Evolutionary conservation across 2,329 filamentous ascomycete genomes (phyloP), one percentile per base, ranked within the genome.

Genomic region (Tothia fuscella): DNA sequence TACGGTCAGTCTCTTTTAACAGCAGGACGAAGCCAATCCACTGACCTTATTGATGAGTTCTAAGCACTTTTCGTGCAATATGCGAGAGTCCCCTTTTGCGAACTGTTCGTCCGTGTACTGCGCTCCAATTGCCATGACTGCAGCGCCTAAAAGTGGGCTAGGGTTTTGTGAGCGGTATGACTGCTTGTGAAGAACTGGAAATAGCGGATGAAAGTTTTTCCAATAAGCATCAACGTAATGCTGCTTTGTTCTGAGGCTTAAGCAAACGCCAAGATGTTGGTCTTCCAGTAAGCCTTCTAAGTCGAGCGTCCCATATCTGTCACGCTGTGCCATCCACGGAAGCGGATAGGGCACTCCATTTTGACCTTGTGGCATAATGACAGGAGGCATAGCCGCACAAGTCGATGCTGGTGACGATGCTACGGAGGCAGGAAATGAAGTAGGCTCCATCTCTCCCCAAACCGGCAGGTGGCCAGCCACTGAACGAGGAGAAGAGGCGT

Each of bases 91-190:
- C 6, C 49, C 49, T 31, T 56, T 56, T 26, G 59, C 56, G 36
- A 50, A 50, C 30, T 55, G 47, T 31, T 59, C 52, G 39, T 52
- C 53, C 34, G 58, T 56, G 33, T 61, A 60, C 35, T 66, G 60
- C 4, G 58, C 61, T 25, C 64, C 64, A 20, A 67, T 54, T 4
- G 64, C 60, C 31, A 66, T 51, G 52, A 68, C 63, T n/a, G 63
- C 58, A 19, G 63, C 61, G 31, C 52, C 55, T n/a, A 67, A 54
- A 49, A 68, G 56, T 10, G 64, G 64, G n/a, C 61, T 56, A n/a
- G 53, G 48, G 34, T 45, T 50, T 43, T 56, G 40, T 45, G 55
- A 33, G 40, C 53, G 48, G 55, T 62, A 61, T 37, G 61, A 59
- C 51, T 59, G 53, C 51, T 54, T 58, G 55, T 67, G 62, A 46